These are phyloP conservation scores for Luvunga scandens DNA, from an alignment of 345 rosid genomes.

Conservation along the genomic window DNA sequence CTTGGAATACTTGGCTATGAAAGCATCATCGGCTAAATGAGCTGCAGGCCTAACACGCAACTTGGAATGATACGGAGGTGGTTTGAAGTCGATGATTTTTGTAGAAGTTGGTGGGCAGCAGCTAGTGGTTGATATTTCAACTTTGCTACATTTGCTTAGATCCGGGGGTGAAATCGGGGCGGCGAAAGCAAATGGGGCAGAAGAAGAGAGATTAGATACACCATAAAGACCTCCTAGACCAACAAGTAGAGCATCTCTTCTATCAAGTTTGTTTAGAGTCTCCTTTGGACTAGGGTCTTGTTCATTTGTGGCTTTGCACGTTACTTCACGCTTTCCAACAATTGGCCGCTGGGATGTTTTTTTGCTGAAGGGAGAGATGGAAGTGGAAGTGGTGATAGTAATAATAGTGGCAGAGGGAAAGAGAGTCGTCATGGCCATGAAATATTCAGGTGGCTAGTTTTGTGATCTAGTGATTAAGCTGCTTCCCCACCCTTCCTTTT, in stretches of 20 bases:
- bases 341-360: conserved; percentile 26
- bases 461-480: not conserved
- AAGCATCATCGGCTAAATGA: conserved; percentile 33
- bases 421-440: conserved; percentile 23
- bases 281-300: conserved; percentile 15
- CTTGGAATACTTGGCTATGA: conserved; percentile 40
- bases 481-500: not conserved
- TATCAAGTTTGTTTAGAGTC: conserved; percentile 22
- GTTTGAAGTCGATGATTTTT: conserved; percentile 41
- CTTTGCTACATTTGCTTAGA: conserved; percentile 33
- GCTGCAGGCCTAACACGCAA: conserved; percentile 44
- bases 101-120: conserved; percentile 56
- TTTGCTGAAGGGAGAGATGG: conserved; percentile 13
- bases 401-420: not conserved
- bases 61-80: conserved; percentile 20
- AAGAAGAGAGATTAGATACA: conserved; percentile 20
- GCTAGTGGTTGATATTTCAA: conserved; percentile 30
- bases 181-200: conserved; percentile 35
- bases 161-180: conserved; percentile 42
- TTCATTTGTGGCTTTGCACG: conserved; percentile 29
- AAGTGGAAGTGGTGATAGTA: not conserved
- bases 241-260: conserved; percentile 49
- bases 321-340: conserved; percentile 9
- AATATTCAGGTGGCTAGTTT: not conserved
- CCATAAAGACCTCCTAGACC: conserved; percentile 56